Conservation (phyloP, 208 protist species). For the Strigomonas culicis region DNA sequence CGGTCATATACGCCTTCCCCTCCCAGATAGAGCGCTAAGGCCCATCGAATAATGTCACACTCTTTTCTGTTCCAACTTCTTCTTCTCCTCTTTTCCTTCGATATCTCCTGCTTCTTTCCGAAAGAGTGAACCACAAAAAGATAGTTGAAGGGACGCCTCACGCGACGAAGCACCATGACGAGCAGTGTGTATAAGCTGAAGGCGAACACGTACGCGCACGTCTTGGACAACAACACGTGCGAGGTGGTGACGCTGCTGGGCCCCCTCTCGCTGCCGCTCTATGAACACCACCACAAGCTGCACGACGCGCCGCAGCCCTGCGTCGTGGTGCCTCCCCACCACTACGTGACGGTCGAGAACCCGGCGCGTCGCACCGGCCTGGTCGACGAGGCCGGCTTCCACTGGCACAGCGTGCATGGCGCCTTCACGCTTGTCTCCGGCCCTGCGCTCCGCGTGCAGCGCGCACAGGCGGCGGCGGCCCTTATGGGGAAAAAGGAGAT, state of each 20-base stretch:
- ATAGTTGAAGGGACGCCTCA: too few species aligned
- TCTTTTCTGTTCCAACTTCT: background rate
- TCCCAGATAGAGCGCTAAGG: too few species aligned
- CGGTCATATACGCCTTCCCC: too few species aligned
- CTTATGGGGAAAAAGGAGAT: slow-evolving; percentile 46
- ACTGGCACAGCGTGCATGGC: background rate
- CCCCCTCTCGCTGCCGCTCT: slow-evolving; percentile 78
- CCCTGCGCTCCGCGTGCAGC: slow-evolving; percentile 3
- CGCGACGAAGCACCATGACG: too few species aligned
- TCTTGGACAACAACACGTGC: slow-evolving; percentile 82
- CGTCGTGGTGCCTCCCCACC: slow-evolving; percentile 76
- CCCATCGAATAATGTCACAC: background rate
- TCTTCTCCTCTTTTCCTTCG: background rate
- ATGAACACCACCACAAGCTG: slow-evolving; percentile 59
- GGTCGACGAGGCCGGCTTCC: background rate
- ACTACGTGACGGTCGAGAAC: slow-evolving; percentile 89
- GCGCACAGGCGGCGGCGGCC: background rate
- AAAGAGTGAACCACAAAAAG: too few species aligned
- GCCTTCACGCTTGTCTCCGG: slow-evolving; percentile 4
- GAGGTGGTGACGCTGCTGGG: slow-evolving; percentile 80
- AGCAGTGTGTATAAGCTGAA: slow-evolving; percentile 2
- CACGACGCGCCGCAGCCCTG: slow-evolving; percentile 30
- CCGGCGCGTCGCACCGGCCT: slow-evolving; percentile 46
- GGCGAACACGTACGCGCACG: slow-evolving; percentile 61
- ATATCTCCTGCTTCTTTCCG: too few species aligned